Conservation (phyloP, 805 yeast species). For the Lachancea waltii region DNA sequence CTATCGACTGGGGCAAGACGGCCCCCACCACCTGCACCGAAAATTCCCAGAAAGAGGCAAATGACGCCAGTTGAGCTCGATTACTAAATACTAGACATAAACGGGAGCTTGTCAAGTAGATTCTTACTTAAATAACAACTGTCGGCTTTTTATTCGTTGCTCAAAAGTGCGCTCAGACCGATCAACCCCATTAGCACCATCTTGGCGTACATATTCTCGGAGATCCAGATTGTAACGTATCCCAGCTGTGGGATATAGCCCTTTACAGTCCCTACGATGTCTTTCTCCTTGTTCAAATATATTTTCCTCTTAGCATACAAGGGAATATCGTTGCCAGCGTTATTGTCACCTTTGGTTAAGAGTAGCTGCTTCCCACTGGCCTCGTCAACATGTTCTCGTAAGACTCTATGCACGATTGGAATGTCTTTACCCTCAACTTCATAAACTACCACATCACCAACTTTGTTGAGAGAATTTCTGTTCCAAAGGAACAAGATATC, state of each 20-base stretch:
- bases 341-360: conserved; percentile 94
- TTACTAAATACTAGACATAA: conserved; percentile 19
- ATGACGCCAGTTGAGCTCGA: conserved; percentile 30
- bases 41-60: conserved; percentile 23
- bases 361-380: conserved; percentile 50
- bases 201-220: conserved; percentile 82
- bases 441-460: conserved; percentile 93
- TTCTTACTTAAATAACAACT: too few relatives aligned
- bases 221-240: conserved; percentile 81
- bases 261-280: conserved; percentile 86
- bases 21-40: conserved; percentile 7
- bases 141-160: conserved; percentile 39
- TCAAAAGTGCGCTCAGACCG: conserved; percentile 61
- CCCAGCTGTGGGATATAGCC: conserved; percentile 88
- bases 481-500: conserved; percentile 91
- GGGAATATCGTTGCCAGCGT: conserved; percentile 83
- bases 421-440: conserved; percentile 71
- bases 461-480: conserved; percentile 55
- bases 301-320: conserved; percentile 70
- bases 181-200: conserved; percentile 68
- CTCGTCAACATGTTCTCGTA: conserved; percentile 60
- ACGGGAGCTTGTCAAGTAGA: not conserved
- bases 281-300: conserved; percentile 69
- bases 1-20: not conserved
- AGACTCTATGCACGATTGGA: conserved; percentile 95